These are phyloP conservation scores for Arabidopsis thaliana DNA, from an alignment of 345 rosid genomes.

Conservation along the genomic window DNA sequence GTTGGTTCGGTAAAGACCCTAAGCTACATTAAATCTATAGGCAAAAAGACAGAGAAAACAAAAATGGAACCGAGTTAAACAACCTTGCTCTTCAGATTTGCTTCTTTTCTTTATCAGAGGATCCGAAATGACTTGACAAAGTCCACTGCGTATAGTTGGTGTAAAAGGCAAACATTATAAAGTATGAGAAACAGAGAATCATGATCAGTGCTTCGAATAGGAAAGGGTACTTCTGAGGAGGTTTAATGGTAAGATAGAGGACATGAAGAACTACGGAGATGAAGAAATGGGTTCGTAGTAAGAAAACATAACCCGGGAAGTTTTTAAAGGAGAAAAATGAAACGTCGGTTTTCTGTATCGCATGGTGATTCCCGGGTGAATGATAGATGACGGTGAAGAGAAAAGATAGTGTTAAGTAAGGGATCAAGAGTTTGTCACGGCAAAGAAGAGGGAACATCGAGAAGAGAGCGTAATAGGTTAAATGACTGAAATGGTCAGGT, in stretches of 20 bases:
- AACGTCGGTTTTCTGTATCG: conserved; percentile 39
- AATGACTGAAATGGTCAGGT: conserved; percentile 55
- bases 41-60: conserved; percentile 7
- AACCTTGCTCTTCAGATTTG: conserved; percentile 25
- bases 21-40: conserved; percentile 6
- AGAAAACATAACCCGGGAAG: conserved; percentile 36
- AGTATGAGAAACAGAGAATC: conserved; percentile 70
- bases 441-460: conserved; percentile 91
- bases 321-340: conserved; percentile 30
- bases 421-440: conserved; percentile 76
- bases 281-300: conserved; percentile 46
- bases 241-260: conserved; percentile 57
- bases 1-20: conserved; percentile 13
- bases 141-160: conserved; percentile 68
- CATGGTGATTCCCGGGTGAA: conserved; percentile 49
- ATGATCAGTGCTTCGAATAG: conserved; percentile 74
- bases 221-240: conserved; percentile 72
- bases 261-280: conserved; percentile 67
- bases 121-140: conserved; percentile 44
- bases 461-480: conserved; percentile 74
- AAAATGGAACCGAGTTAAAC: conserved; percentile 10
- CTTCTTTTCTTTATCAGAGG: conserved; percentile 54
- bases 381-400: conserved; percentile 61
- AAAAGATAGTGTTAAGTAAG: conserved; percentile 58
- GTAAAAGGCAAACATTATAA: conserved; percentile 52